Base-by-base conservation (phyloP, 163 green algal genomes). In the Coccomyxa subellipsoidea region DNA sequence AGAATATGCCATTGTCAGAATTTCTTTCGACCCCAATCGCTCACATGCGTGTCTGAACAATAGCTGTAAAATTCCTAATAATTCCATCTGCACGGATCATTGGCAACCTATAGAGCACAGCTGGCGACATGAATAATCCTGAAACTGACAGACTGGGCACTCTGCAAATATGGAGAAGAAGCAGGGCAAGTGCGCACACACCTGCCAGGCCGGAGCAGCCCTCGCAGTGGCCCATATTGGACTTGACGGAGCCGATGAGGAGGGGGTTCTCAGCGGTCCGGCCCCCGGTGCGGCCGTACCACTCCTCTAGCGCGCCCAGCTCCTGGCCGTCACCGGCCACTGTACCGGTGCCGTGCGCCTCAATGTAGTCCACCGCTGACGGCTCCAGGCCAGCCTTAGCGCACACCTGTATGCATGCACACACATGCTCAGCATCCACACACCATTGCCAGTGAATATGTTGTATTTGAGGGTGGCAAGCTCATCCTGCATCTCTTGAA, bases 151-250 rank as follows among this genome's bases (percentile, higher is more conserved):
- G 47, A 27, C 23, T 54, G 8, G 21, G 15, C 47, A 59, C 23
- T 12, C 47, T 27, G 2, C 15, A 18, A 12, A 59, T 12, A 59
- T 59, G 23, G 15, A 59, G 47, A 7, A 7, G 23, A 59, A 27
- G 47, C 47, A 59, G 3, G 23, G 4, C 3, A 21, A 18, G 47
- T 5, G 47, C 47, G 66, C 29, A 25, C 66, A 36, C 32, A 77
- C 78, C 78, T 32, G 78, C 78, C 29, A 82, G 54, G 78, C 54
- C 54, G 34, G 78, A 82, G 66, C 54, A 77, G 34, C 59, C 78
- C 66, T 82, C 78, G 54, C 78, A 78, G 37, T 82, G 78, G 34
- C 78, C 78, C 78, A 82, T 82, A 54, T 82, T 82, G 35, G 54
- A 77, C 54, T 82, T 82, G 36, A 82, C 78, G 37, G 31, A 66